These are phyloP conservation scores for Eucalyptus erythrocorys DNA, from an alignment of 345 rosid genomes.

Conservation along the genomic window DNA sequence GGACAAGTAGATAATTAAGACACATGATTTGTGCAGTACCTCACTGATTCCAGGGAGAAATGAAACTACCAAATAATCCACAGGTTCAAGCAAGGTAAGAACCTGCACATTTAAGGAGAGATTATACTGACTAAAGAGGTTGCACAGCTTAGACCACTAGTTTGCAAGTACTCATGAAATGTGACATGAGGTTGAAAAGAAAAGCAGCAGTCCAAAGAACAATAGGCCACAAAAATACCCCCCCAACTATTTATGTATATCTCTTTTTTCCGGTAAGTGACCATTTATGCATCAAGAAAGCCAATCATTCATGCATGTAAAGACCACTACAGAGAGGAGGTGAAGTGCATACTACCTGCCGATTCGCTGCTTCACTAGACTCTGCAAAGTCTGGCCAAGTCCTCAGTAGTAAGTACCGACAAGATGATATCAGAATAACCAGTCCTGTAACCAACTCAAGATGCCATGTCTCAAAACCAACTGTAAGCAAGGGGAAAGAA, in stretches of 20 bases:
- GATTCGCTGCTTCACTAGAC: constrained; percentile 79
- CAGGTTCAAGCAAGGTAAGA: constrained; percentile 73
- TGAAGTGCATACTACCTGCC: constrained; percentile 28
- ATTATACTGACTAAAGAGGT: neutral
- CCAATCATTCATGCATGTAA: neutral
- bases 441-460: constrained; percentile 55
- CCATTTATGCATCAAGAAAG: neutral
- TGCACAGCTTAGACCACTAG: neutral
- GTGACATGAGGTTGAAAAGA: neutral
- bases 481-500: constrained; percentile 26
- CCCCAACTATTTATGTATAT: neutral
- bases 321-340: neutral
- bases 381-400: constrained; percentile 77
- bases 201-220: neutral
- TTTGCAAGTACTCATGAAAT: neutral
- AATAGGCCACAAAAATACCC: neutral
- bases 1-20: neutral
- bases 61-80: constrained; percentile 70
- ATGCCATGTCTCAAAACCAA: constrained; percentile 81
- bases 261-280: neutral
- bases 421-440: constrained; percentile 60
- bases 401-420: constrained; percentile 54
- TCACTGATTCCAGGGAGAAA: constrained; percentile 80
- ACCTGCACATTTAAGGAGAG: constrained; percentile 22
- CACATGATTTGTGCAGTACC: constrained; percentile 14